Percentiles rank a stretch among this genome's conserved stretches.
phyloP scores from a whole-genome alignment of 306 rosid species.

The Spatholobus suberectus region DNA sequence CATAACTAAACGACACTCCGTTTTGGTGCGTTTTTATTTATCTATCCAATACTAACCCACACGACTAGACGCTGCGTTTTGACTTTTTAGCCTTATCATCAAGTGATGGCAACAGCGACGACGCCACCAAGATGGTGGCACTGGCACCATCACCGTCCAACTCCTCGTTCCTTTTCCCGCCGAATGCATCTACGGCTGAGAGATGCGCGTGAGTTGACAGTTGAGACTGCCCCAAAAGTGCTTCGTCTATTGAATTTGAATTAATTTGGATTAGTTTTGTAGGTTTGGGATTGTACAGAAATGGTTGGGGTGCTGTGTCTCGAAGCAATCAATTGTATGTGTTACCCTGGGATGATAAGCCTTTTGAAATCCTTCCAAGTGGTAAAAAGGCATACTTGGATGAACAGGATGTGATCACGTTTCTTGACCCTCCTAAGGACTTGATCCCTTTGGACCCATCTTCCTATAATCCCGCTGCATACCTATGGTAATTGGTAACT shows the following conservation, averaged over 20 bases:
- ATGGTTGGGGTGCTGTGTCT: slow-evolving; percentile 29
- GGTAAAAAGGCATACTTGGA: slow-evolving; percentile 70
- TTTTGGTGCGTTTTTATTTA: not conserved
- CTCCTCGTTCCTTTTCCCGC: slow-evolving; percentile 38
- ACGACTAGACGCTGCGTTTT: not conserved
- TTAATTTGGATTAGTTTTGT: not conserved
- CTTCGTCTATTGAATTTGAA: not conserved
- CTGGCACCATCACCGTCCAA: slow-evolving; percentile 6
- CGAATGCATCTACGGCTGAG: slow-evolving; percentile 28
- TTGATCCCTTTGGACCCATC: slow-evolving; percentile 70
- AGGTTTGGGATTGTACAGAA: slow-evolving; percentile 46
- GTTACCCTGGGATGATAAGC: slow-evolving; percentile 77
- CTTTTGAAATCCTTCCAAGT: slow-evolving; percentile 64
- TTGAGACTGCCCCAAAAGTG: not conserved
- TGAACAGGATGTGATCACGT: slow-evolving; percentile 76
- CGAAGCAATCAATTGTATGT: slow-evolving; percentile 44
- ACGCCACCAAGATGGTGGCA: slow-evolving; percentile 11
- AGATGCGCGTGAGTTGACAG: slow-evolving; percentile 34
- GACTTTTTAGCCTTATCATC: not conserved
- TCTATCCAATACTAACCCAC: too few species aligned
- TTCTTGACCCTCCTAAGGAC: slow-evolving; percentile 82
- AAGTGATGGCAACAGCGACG: slow-evolving; percentile 16
- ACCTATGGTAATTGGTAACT: slow-evolving; percentile 86
- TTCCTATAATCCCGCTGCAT: slow-evolving; percentile 87
- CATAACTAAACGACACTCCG: slow-evolving; percentile 30